Percentiles rank a stretch among this genome's conserved stretches.
These are phyloP conservation scores for Penicillium salamii DNA, from an alignment of 495 filamentous ascomycete species.

Conservation along the genomic window DNA sequence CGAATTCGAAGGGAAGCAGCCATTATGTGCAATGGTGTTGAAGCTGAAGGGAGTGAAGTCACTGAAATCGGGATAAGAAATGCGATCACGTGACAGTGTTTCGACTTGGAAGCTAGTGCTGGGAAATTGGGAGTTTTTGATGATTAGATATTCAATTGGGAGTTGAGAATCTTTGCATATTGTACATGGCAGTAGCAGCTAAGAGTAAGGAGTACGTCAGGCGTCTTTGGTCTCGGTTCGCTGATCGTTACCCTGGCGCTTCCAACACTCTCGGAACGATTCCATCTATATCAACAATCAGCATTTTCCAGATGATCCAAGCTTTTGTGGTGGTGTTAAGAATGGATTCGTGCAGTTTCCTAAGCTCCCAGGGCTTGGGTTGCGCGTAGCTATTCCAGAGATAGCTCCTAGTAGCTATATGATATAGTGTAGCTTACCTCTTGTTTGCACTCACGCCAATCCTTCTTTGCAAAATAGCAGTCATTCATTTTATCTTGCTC, in stretches of 20 bases:
- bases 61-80: neutral
- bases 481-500: slow-evolving; percentile 91
- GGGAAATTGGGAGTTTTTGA: neutral
- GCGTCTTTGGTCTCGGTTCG: slow-evolving; percentile 73
- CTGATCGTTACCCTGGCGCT: slow-evolving; percentile 80
- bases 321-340: no score
- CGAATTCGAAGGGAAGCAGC: slow-evolving; percentile 13
- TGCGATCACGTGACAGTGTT: slow-evolving; percentile 12
- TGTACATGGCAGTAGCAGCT: neutral
- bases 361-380: no score
- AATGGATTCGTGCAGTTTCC: no score
- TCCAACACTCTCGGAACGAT: slow-evolving; percentile 89
- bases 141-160: no score
- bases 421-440: slow-evolving; percentile 63
- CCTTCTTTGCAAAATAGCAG: slow-evolving; percentile 94
- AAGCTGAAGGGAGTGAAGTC: slow-evolving; percentile 4
- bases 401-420: neutral
- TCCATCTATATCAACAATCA: slow-evolving; percentile 69
- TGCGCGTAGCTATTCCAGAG: neutral
- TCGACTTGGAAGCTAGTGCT: neutral
- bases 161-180: neutral
- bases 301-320: neutral
- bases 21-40: slow-evolving; percentile 18
- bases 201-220: slow-evolving; percentile 14
- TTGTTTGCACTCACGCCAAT: slow-evolving; percentile 85